Percentiles rank a stretch among this genome's conserved stretches.
Conservation (phyloP, 805 yeast genomes). For the Hanseniaspora occidentalis region DNA sequence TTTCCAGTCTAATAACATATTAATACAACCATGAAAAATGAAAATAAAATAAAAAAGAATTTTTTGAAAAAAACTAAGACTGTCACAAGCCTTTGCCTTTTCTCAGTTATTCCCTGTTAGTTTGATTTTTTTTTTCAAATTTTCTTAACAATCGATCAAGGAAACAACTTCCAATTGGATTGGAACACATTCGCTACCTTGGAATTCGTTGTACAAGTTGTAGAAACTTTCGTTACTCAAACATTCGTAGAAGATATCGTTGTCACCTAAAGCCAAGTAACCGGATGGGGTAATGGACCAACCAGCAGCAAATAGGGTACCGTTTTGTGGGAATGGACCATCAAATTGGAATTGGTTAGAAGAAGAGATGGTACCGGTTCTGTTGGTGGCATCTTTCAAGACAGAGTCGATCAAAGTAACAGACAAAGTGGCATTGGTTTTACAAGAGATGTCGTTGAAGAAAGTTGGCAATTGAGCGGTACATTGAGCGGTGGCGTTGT, state of each 20-base stretch:
- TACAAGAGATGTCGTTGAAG: slow-evolving; percentile 26
- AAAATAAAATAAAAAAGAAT: neutral
- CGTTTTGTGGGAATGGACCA: slow-evolving; percentile 56
- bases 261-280: slow-evolving; percentile 38
- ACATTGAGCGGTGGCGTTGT: slow-evolving; percentile 16
- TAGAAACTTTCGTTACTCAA: slow-evolving; percentile 40
- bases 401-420: slow-evolving; percentile 32
- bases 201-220: slow-evolving; percentile 41
- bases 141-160: slow-evolving; percentile 30
- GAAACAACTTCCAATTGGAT: slow-evolving; percentile 35
- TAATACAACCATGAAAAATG: neutral
- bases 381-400: slow-evolving; percentile 36
- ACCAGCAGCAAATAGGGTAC: slow-evolving; percentile 40
- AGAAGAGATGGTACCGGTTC: slow-evolving; percentile 52
- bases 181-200: slow-evolving; percentile 38
- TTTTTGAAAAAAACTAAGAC: too few species aligned
- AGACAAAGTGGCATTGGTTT: slow-evolving; percentile 27
- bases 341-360: slow-evolving; percentile 57
- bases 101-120: too few species aligned
- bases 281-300: slow-evolving; percentile 36
- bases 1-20: neutral
- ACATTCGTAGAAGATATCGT: slow-evolving; percentile 42
- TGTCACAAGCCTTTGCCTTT: too few species aligned
- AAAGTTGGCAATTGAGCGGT: slow-evolving; percentile 19
- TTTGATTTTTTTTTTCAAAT: neutral